Evolutionary conservation across 1,139 yeast species (phyloP).

Genomic region (Blastobotrys apis): DNA sequence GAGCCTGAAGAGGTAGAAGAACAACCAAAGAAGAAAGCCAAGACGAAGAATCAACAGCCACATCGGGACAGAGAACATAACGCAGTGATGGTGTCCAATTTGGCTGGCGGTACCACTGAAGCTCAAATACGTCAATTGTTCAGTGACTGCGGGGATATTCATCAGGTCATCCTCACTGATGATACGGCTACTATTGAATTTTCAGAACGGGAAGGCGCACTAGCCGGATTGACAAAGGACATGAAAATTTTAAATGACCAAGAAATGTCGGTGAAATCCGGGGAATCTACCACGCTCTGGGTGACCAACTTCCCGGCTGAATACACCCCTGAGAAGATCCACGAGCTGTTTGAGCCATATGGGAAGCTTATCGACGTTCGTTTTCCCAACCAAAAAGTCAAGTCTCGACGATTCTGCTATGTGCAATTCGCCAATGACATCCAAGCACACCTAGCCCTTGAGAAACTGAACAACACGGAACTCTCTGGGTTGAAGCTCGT

Average conservation of each 20-base stretch:
- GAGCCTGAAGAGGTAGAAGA: background rate
- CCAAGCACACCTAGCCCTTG: conserved; percentile 49
- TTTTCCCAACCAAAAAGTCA: conserved; percentile 58
- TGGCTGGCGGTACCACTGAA: conserved; percentile 38
- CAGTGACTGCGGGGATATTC: conserved; percentile 57
- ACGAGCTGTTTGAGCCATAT: conserved; percentile 40
- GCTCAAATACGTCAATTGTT: conserved; percentile 44
- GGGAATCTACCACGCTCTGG: conserved; percentile 51
- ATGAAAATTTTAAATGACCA: conserved; percentile 44
- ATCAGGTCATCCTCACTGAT: conserved; percentile 22
- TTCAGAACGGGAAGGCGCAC: conserved; percentile 44
- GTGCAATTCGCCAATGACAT: conserved; percentile 50
- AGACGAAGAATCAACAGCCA: background rate
- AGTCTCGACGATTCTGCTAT: conserved; percentile 70
- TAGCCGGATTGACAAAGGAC: conserved; percentile 59
- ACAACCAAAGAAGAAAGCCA: background rate
- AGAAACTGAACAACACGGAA: conserved; percentile 35
- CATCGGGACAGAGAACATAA: conserved; percentile 54
- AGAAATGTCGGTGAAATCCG: conserved; percentile 46
- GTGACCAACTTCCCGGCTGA: conserved; percentile 70
- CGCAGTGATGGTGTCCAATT: conserved; percentile 44
- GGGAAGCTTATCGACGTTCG: conserved; percentile 55
- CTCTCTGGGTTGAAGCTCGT: conserved; percentile 35
- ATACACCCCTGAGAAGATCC: conserved; percentile 42
- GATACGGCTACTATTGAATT: conserved; percentile 47